phyloP scores from a whole-genome alignment of 1,284 basidiomycete species.

The Ustilago lituana region DNA sequence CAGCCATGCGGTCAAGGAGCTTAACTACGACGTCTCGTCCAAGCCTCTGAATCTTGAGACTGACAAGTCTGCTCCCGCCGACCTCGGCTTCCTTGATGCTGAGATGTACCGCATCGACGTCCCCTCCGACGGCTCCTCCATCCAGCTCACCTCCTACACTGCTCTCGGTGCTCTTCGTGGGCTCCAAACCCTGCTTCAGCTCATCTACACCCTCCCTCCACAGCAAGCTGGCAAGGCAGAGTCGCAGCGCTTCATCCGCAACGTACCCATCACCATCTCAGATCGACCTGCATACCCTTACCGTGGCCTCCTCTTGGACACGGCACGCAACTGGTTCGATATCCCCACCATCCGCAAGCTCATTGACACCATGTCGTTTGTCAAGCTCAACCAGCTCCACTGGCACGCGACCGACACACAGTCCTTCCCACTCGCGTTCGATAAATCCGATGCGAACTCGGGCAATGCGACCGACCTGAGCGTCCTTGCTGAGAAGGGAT shows the following conservation, averaged over 20 bases:
- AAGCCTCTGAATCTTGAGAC: conserved; percentile 16
- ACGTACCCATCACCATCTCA: conserved; percentile 68
- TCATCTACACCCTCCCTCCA: conserved; percentile 70
- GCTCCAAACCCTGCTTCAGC: conserved; percentile 81
- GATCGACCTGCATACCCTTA: conserved; percentile 69
- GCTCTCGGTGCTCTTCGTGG: conserved; percentile 82
- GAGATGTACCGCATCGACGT: conserved; percentile 77
- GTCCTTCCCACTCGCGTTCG: conserved; percentile 76
- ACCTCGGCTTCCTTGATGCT: conserved; percentile 36
- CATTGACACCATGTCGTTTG: conserved; percentile 84
- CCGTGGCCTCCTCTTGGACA: conserved; percentile 84
- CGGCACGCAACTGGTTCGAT: conserved; percentile 74
- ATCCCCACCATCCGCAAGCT: conserved; percentile 75
- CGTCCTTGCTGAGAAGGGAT: conserved; percentile 75
- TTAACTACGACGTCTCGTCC: conserved; percentile 17
- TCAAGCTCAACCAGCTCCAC: conserved; percentile 79
- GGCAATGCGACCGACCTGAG: conserved; percentile 69
- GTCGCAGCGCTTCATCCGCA: conserved; percentile 69
- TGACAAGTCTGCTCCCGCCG: conserved; percentile 20
- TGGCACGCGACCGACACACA: conserved; percentile 76
- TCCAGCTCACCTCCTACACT: conserved; percentile 76
- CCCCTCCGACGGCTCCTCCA: conserved; percentile 73
- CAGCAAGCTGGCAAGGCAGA: conserved; percentile 33
- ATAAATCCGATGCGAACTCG: conserved; percentile 59
- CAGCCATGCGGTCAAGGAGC: conserved; percentile 11